A percentile compares a stretch with the other conserved stretches of the same genome.
Evolutionary conservation across 495 filamentous ascomycete species (phyloP).

Genomic region (Penicillium dipodomyicola): DNA sequence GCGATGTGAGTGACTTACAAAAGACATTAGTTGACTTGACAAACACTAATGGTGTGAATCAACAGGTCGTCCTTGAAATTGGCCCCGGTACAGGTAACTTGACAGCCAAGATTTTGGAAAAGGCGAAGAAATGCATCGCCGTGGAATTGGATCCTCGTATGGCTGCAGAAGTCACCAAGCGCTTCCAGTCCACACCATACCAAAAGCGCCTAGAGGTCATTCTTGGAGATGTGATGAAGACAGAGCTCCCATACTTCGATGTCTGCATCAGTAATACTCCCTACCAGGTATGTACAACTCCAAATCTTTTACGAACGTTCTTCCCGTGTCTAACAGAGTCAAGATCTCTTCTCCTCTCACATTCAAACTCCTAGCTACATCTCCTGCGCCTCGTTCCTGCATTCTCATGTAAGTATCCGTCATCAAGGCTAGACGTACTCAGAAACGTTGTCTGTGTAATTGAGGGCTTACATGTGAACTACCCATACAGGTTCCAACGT

Average conservation of each 20-base stretch:
- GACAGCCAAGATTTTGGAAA: constrained; percentile 83
- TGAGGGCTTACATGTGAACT: constrained; percentile 5
- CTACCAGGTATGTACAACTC: constrained; percentile 58
- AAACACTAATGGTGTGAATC: constrained; percentile 1
- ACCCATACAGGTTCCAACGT: constrained; percentile 48
- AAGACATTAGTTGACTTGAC: neutral
- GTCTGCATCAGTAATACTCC: constrained; percentile 94
- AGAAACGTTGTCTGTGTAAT: neutral
- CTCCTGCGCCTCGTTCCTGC: constrained; percentile 70
- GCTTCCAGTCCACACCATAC: constrained; percentile 80
- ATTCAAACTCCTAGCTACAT: constrained; percentile 80
- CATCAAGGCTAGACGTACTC: neutral
- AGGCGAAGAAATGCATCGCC: constrained; percentile 81
- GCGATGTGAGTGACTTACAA: constrained; percentile 56
- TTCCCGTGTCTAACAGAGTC: constrained; percentile 1
- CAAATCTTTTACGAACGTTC: neutral
- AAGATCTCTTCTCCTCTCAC: constrained; percentile 88
- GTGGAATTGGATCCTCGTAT: constrained; percentile 95
- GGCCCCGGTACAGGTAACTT: constrained; percentile 83
- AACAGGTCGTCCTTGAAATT: constrained; percentile 65
- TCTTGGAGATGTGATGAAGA: constrained; percentile 92
- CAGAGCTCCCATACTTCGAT: constrained; percentile 80
- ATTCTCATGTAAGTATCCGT: constrained; percentile 72
- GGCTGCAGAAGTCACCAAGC: constrained; percentile 94
- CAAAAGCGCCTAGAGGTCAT: constrained; percentile 79